Base-by-base conservation (phyloP, 306 rosid genomes). In the Corylus americana region DNA sequence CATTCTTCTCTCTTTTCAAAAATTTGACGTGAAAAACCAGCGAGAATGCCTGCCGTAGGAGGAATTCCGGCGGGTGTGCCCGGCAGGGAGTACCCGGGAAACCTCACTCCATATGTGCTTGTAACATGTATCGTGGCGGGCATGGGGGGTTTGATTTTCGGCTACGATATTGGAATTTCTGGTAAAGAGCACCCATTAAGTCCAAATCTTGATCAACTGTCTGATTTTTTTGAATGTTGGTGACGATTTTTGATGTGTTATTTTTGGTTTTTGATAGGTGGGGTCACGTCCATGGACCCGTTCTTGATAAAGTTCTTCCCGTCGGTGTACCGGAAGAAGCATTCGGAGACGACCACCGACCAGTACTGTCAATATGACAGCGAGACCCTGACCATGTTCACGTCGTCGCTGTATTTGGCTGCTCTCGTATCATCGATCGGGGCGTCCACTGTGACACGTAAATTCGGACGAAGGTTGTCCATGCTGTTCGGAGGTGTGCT, bases 91-190 rank as follows among this genome's bases (percentile, higher is more conserved):
- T 94, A 94, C 17, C 90, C 94, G 0, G 98, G 98, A 8, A 89
- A 88, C 22, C 93, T 94, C 75, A 94, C 98, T 54, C 85, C 88
- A 0, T 94, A 72, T 45, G 97, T 94, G 11, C 81, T 85, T 0
- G 73, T 87, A 57, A 91, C 98, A 51, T 94, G 98, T 25, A 82
- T 94, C 25, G 94, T 92, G 16, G 98, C 98, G 0, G 98, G 92
- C 79, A 92, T 92, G 98, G 98, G 98, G 3, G 98, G 98, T 7
- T 82, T 94, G n/a, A 94, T 94, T 78, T 94, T 94, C 54, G 98
- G 98, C 3, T 92, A 92, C 84, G 98, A 94, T 66, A 92, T 94
- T 55, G 98, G 98, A 17, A 94, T 94, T 80, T 94, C 98, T 7
- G 98, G 98, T 94, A 84, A 59, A 25, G 25, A 59, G 20, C 62